Evolutionary conservation across 768 basidiomycete species (phyloP), one percentile per base, ranked within the genome.

Genomic region (Boletus edulis): DNA sequence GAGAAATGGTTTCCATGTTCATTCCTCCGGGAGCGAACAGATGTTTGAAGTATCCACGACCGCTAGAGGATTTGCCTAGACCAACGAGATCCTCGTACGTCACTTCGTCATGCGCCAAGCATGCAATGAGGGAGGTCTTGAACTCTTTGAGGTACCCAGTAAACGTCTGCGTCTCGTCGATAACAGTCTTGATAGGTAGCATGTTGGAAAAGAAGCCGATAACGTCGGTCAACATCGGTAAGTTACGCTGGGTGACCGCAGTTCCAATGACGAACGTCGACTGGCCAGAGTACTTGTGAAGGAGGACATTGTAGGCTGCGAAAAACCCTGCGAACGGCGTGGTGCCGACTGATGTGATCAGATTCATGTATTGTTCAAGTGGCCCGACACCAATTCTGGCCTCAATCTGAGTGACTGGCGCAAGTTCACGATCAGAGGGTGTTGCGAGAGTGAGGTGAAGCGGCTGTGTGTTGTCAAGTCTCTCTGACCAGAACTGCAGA

Each of bases 281-380:
- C 40, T 70, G 68, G 14, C 62, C 55, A n/a, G 68, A 70, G 54
- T 70, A 70, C 18, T 70, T 70, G 63, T 70, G 64, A 46, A 69
- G 64, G 14, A 69, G 67, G n/a, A 70, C n/a, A 11, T 69, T 69
- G 48, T 69, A 69, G 4, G 62, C 68, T 2, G 68, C 68, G 32
- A 70, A 69, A 57, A 69, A 70, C 14, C 64, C 69, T 44, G 68
- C 66, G 32, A 69, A 69, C 4, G 64, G 55, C 1, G 68, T 69
- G 22, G 61, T 62, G 11, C 50, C 56, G 4, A 53, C 47, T 15
- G 59, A 57, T 3, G 56, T 47, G 41, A 66, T 51, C 31, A 67
- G 14, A 15, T 63, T 59, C 22, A 55, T 20, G 59, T 67, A 69
- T 47, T 56, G 40, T 40, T 63, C 58, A 7, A 63, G 62, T 4